A percentile compares a stretch with the other conserved stretches of the same genome.
phyloP scores from a whole-genome alignment of 768 basidiomycete species.

The Mycena alexandri region DNA sequence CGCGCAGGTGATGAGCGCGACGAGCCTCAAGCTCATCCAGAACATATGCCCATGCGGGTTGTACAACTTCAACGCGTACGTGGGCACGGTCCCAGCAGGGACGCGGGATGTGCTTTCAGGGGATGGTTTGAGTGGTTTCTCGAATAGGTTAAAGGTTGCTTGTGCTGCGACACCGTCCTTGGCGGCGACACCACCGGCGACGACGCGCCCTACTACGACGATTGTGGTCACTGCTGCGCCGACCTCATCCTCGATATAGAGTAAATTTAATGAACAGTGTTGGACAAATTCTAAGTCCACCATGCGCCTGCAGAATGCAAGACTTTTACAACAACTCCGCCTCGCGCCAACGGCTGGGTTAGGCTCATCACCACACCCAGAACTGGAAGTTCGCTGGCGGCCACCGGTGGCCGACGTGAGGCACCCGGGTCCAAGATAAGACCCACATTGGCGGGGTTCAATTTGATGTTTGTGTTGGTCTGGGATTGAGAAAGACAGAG shows the following conservation, averaged over 20 bases:
- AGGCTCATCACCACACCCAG: too few relatives aligned
- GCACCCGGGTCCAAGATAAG: too few relatives aligned
- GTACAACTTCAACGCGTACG: conserved; percentile 41
- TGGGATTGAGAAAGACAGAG: too few relatives aligned
- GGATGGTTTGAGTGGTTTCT: conserved; percentile 33
- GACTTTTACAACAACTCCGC: too few relatives aligned
- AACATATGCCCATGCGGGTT: conserved; percentile 38
- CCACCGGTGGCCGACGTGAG: too few relatives aligned
- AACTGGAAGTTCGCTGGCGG: too few relatives aligned
- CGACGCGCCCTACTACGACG: conserved; percentile 31
- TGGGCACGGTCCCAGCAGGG: conserved; percentile 38
- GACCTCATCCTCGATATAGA: neutral
- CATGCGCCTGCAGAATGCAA: too few relatives aligned
- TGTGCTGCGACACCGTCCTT: conserved; percentile 34
- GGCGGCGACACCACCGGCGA: conserved; percentile 33
- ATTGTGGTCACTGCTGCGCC: conserved; percentile 18
- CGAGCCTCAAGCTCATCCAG: conserved; percentile 35
- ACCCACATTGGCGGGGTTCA: too few relatives aligned
- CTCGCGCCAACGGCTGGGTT: too few relatives aligned
- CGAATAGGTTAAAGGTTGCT: conserved; percentile 31
- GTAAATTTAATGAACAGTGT: too few relatives aligned
- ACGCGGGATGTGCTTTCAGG: conserved; percentile 27
- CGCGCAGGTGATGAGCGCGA: conserved; percentile 31
- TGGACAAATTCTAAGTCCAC: too few relatives aligned
- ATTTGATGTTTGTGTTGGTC: too few relatives aligned